phyloP scores from a whole-genome alignment of 805 yeast species.

The Starmera pachycereana region DNA sequence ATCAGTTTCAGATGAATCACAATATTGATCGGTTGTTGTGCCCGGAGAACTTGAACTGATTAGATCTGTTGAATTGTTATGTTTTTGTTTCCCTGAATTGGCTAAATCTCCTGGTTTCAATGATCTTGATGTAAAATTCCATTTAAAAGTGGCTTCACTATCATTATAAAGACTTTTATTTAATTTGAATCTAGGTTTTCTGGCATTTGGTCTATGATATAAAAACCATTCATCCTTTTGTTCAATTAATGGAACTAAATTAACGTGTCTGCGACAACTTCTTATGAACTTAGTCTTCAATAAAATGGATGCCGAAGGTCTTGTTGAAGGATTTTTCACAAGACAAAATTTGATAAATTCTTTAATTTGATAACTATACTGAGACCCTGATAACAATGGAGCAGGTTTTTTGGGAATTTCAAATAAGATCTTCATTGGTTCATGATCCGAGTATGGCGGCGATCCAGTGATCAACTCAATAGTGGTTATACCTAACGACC shows the following conservation, averaged over 20 bases:
- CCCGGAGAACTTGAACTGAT: conserved; percentile 2
- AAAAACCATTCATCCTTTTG: conserved; percentile 28
- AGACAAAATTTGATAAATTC: conserved; percentile 58
- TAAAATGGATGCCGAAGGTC: conserved; percentile 55
- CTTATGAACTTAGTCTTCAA: conserved; percentile 44
- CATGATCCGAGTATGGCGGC: conserved; percentile 68
- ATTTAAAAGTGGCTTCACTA: conserved; percentile 14
- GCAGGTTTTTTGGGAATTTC: conserved; percentile 58
- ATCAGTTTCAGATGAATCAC: conserved; percentile 11
- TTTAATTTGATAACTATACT: conserved; percentile 32
- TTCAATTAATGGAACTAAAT: conserved; percentile 26
- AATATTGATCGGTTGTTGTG: not conserved
- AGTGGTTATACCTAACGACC: conserved; percentile 93
- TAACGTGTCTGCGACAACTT: conserved; percentile 20
- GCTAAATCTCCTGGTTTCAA: conserved; percentile 1
- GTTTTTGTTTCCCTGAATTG: conserved; percentile 1
- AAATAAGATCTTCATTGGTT: conserved; percentile 69
- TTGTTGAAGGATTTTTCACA: conserved; percentile 47
- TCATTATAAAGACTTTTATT: conserved; percentile 19
- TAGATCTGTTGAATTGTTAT: not conserved
- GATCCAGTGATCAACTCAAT: conserved; percentile 75
- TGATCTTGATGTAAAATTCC: conserved; percentile 14
- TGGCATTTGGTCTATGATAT: conserved; percentile 17
- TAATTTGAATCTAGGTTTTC: conserved; percentile 30
- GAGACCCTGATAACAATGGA: conserved; percentile 40